Percentiles rank a stretch among this genome's conserved stretches.
Evolutionary conservation across 2,329 filamentous ascomycete genomes (phyloP).

Genomic region (Botrytis tulipae): DNA sequence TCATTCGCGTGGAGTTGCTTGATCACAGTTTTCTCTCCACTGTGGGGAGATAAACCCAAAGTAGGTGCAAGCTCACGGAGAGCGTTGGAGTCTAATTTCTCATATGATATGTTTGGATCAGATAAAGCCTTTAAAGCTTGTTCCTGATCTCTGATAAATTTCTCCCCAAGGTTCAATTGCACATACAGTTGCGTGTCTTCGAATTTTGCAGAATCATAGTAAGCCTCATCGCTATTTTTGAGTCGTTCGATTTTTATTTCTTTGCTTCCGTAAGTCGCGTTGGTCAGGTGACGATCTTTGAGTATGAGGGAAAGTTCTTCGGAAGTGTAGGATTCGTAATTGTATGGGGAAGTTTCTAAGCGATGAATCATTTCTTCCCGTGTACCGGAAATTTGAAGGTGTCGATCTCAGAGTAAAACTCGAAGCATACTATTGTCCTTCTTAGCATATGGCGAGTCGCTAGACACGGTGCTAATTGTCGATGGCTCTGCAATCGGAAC

Average conservation of each 20-base stretch:
- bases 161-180: background rate
- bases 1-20: background rate
- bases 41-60: background rate
- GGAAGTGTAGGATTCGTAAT: constrained; percentile 23
- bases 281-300: constrained; percentile 21
- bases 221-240: constrained; percentile 22
- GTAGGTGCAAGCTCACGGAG: background rate
- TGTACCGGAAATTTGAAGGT: constrained; percentile 15
- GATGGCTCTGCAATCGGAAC: background rate
- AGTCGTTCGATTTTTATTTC: constrained; percentile 26
- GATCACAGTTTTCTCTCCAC: background rate
- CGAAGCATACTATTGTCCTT: constrained; percentile 30
- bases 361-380: constrained; percentile 28
- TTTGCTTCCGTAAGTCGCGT: constrained; percentile 11
- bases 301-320: constrained; percentile 24
- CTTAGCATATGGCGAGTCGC: constrained; percentile 20
- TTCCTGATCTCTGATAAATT: background rate
- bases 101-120: constrained; percentile 1
- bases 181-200: constrained; percentile 10
- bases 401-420: constrained; percentile 24
- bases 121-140: background rate
- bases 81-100: background rate
- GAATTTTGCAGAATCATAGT: constrained; percentile 9
- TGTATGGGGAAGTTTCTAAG: constrained; percentile 22
- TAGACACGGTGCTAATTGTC: background rate